phyloP scores from a whole-genome alignment of 768 basidiomycete species.

The Podaxis sp. region DNA sequence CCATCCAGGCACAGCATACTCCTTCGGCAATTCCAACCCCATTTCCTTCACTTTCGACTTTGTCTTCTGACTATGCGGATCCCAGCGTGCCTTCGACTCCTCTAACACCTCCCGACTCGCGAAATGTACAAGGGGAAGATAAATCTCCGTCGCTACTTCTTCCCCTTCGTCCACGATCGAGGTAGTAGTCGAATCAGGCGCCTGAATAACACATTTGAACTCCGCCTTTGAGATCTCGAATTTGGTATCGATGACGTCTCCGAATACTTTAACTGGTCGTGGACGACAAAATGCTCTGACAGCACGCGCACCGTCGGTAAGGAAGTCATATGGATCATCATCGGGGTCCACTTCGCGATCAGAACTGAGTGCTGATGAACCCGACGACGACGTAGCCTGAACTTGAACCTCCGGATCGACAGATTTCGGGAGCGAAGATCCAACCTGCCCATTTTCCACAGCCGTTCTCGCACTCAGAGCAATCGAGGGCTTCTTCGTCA shows the following conservation, averaged over 20 bases:
- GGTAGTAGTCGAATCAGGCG: conserved; percentile 30
- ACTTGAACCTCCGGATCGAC: background rate
- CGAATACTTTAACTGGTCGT: conserved; percentile 76
- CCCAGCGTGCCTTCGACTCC: conserved; percentile 12
- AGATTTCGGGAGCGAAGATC: background rate
- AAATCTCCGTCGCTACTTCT: conserved; percentile 81
- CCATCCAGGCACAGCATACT: conserved; percentile 1
- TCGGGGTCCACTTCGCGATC: conserved; percentile 28
- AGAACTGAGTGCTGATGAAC: background rate
- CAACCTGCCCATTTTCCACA: background rate
- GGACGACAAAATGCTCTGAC: conserved; percentile 84
- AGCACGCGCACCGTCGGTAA: conserved; percentile 86
- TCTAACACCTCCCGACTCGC: conserved; percentile 43
- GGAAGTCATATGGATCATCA: conserved; percentile 62
- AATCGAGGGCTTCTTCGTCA: conserved; percentile 8
- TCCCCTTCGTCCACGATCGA: conserved; percentile 44
- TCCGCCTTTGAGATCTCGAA: conserved; percentile 74
- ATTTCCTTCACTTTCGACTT: background rate
- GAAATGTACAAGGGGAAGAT: conserved; percentile 87
- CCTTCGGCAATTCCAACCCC: conserved; percentile 10
- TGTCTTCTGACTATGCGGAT: conserved; percentile 10
- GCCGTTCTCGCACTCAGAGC: background rate
- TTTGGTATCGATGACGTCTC: conserved; percentile 58
- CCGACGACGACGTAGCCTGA: background rate
- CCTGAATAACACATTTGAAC: conserved; percentile 64